These are phyloP conservation scores for Sporothrix humicola DNA, from an alignment of 2,329 filamentous ascomycete genomes.

Conservation along the genomic window DNA sequence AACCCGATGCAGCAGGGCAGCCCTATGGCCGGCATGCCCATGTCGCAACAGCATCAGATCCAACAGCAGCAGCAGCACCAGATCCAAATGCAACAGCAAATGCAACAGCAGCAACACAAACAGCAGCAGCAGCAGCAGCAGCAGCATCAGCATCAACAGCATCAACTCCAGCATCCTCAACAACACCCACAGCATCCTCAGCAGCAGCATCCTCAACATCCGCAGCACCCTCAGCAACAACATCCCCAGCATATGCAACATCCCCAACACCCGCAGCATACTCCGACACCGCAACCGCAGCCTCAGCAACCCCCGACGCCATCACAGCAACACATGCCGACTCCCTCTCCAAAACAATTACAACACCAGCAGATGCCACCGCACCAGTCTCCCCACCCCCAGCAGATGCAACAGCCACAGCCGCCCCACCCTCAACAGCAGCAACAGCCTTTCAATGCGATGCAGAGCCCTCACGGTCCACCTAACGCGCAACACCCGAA, in stretches of 20 bases:
- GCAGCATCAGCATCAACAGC: conserved; percentile 35
- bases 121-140: conserved; percentile 24
- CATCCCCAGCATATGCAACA: conserved; percentile 43
- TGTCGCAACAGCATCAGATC: conserved; percentile 48
- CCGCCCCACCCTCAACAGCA: conserved; percentile 42
- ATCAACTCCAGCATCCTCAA: conserved; percentile 11
- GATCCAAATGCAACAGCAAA: conserved; percentile 45
- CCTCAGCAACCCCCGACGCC: conserved; percentile 25
- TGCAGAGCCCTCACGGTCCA: conserved; percentile 43
- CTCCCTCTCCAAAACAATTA: conserved; percentile 49
- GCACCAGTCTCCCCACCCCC: conserved; percentile 46
- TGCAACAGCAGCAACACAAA: conserved; percentile 33
- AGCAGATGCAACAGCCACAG: conserved; percentile 44
- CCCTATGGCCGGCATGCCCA: conserved; percentile 44
- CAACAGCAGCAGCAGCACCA: conserved; percentile 43
- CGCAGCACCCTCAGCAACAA: conserved; percentile 48
- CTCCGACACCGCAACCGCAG: conserved; percentile 20
- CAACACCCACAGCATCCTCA: conserved; percentile 38
- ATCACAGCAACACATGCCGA: conserved; percentile 40
- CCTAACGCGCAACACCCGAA: conserved; percentile 30
- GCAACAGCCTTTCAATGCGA: conserved; percentile 46
- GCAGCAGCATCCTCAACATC: conserved; percentile 43
- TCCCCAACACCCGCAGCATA: conserved; percentile 44
- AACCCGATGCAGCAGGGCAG: conserved; percentile 48
- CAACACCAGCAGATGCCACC: conserved; percentile 29